phyloP scores from a whole-genome alignment of 2,329 filamentous ascomycete species.

The Chaetomium sp. region DNA sequence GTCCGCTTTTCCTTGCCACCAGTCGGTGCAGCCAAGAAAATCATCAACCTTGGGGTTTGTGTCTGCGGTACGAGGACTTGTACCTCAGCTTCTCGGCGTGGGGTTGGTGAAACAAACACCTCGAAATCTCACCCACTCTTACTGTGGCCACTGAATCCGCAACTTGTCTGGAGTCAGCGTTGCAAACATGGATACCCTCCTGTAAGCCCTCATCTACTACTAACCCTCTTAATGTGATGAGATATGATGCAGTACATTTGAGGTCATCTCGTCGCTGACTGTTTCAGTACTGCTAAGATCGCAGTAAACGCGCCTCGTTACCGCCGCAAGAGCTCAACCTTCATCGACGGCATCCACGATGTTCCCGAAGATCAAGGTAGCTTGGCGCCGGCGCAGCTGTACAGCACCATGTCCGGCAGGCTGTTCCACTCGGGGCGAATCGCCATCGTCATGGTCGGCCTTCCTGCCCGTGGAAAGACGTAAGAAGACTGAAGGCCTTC shows the following conservation, averaged over 20 bases:
- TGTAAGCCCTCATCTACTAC: constrained; percentile 50
- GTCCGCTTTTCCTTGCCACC: not conserved
- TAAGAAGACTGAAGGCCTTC: constrained; percentile 52
- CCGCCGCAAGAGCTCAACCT: constrained; percentile 89
- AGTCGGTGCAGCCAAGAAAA: not conserved
- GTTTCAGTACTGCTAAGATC: constrained; percentile 78
- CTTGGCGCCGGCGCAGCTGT: constrained; percentile 92
- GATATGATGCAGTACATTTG: not conserved
- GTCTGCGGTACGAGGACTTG: not conserved
- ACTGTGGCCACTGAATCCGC: not conserved
- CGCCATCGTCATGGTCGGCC: constrained; percentile 93
- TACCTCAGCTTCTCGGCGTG: constrained; percentile 10
- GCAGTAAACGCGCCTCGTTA: constrained; percentile 89
- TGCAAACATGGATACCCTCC: constrained; percentile 59
- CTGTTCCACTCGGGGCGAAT: constrained; percentile 97
- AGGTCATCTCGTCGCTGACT: constrained; percentile 13
- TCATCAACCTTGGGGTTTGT: not conserved
- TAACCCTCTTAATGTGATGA: not conserved
- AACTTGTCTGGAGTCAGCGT: not conserved
- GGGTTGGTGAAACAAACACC: constrained; percentile 12
- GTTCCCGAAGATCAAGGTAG: constrained; percentile 71
- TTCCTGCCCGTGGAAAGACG: constrained; percentile 95
- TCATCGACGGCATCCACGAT: constrained; percentile 97
- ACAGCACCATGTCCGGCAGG: constrained; percentile 95
- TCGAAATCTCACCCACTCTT: not conserved